Percentiles rank a stretch among this genome's conserved stretches.
Conservation (phyloP, 257 asterid genomes). For the Petrea volubilis region DNA sequence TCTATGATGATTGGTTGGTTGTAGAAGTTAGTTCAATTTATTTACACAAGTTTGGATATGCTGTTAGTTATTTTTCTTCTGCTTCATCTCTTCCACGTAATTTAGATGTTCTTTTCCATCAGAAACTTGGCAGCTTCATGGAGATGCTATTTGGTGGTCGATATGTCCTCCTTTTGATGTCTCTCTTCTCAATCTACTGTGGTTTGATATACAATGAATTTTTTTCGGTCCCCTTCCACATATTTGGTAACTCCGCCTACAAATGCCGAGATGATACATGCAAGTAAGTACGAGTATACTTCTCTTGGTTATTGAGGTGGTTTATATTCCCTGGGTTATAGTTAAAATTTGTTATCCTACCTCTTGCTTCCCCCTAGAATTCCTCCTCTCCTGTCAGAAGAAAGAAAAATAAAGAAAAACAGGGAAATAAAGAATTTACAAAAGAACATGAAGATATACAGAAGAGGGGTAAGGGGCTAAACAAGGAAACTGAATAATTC, state of each 20-base stretch:
- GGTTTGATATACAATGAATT: conserved; percentile 94
- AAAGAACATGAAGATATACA: not conserved
- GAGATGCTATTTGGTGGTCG: conserved; percentile 97
- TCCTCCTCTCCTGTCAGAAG: not conserved
- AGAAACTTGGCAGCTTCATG: conserved; percentile 97
- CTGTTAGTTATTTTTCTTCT: conserved; percentile 6
- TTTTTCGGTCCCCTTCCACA: conserved; percentile 92
- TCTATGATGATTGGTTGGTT: too few species aligned
- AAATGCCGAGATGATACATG: conserved; percentile 83
- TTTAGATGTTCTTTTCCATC: conserved; percentile 33
- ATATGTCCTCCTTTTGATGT: conserved; percentile 81
- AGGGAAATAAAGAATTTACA: not conserved
- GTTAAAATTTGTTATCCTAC: not conserved
- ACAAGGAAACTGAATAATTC: not conserved
- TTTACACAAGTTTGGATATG: not conserved
- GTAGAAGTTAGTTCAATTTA: not conserved
- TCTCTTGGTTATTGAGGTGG: conserved; percentile 11
- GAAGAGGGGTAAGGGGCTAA: not conserved
- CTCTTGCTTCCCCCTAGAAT: not conserved
- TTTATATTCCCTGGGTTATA: conserved; percentile 11
- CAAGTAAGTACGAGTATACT: conserved; percentile 48
- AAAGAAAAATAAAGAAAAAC: not conserved
- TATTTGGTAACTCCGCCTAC: conserved; percentile 89
- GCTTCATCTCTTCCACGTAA: conserved; percentile 9
- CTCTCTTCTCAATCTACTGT: conserved; percentile 86